Evolutionary conservation across 148 eudicot genomes (phyloP), one percentile per base, ranked within the genome.

Genomic region (Silene uniflora): DNA sequence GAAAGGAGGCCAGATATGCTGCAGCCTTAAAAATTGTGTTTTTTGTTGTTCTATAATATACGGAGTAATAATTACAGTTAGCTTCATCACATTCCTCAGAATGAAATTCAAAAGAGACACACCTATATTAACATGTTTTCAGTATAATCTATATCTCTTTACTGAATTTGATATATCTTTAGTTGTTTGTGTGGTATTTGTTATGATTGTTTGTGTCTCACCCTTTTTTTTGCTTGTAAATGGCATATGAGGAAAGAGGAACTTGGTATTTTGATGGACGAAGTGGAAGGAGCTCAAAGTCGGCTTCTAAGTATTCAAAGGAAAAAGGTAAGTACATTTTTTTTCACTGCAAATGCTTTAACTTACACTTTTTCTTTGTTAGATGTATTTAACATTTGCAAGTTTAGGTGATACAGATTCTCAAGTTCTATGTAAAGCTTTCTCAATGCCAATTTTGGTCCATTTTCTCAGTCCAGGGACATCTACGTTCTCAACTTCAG

Each of bases 271-370:
- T 79, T 95, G 70, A 86, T 95, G 98, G 97, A 95, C 85, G 98
- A 95, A 88, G 98, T 95, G 80, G 98, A 95, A 79, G 88, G 97
- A 78, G 98, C 98, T 85, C 98, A 95, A 84, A 85, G 91, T 80
- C 93, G 97, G 68, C 91, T 95, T 74, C 81, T 84, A 62, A 92
- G 98, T 82, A 88, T 95, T 32, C 96, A 95, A 80, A 91, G 98
- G 65, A 96, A 95, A 82, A 95, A 92, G 98, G 98, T 92, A 59
- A 77, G 24, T 23, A 16, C 52, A 67, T 29, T 68, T 19, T 39
- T 74, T 35, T 69, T 62, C 3, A 71, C 64, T 54, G 27, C 11
- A 64, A 54, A 24, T 70, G 21, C 46, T 56, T 63, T 73, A 16
- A 35, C 10, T 8, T 2, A 12, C 7, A 4, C 4, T 23, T 70